phyloP scores from a whole-genome alignment of 345 rosid species.

The Physaria fendleri region DNA sequence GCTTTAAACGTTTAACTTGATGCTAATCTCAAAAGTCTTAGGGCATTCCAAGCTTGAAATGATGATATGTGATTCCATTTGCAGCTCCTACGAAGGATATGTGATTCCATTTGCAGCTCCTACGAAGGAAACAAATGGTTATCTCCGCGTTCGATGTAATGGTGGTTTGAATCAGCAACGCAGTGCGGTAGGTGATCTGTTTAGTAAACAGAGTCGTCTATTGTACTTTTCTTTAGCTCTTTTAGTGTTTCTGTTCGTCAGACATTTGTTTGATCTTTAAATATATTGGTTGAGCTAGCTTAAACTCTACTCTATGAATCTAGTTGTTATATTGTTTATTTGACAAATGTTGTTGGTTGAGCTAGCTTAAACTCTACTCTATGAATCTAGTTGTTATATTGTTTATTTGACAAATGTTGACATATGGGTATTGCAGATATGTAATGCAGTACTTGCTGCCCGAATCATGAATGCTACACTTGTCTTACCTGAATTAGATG shows the following conservation, averaged over 20 bases:
- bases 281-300: too few species aligned
- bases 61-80: constrained; percentile 13
- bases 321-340: not conserved
- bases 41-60: constrained; percentile 13
- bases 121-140: constrained; percentile 70
- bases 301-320: too few species aligned
- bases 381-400: not conserved
- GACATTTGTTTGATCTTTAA: too few species aligned
- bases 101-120: too few species aligned
- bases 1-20: constrained; percentile 20
- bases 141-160: constrained; percentile 94
- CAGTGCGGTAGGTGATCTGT: constrained; percentile 65
- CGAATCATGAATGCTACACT: constrained; percentile 99
- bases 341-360: not conserved
- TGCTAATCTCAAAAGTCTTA: constrained; percentile 23
- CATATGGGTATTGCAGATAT: constrained; percentile 49
- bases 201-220: not conserved
- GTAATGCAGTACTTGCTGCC: constrained; percentile 99
- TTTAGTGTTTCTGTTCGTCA: too few species aligned
- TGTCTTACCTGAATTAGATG: constrained; percentile 93
- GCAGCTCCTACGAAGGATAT: too few species aligned
- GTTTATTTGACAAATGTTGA: constrained; percentile 6
- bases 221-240: not conserved
- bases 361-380: not conserved
- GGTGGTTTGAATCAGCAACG: constrained; percentile 99